Evolutionary conservation across 192 early-diverging fungal genomes (phyloP), one percentile per base, ranked within the genome.

Genomic region (Umbelopsis sp.): DNA sequence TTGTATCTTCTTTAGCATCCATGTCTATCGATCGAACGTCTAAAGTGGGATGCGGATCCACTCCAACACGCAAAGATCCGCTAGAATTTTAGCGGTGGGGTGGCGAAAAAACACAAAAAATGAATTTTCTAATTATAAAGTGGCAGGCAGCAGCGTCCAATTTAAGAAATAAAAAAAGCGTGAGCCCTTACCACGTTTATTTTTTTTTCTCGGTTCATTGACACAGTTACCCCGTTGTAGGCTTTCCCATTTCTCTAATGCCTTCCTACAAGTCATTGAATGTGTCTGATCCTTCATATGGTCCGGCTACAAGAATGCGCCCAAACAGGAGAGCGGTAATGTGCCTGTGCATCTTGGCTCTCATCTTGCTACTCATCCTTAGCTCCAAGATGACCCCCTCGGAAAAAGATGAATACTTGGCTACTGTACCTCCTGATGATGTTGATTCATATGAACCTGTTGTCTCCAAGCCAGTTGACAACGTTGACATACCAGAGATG

Each of bases 31-130:
- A 62, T 16, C 41, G 74, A 26, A 38, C 52, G 12, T 56, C 65
- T 22, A 72, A 74, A 22, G 74, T 74, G 6, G 84, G 85, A 41
- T 82, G 82, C 53, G 86, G 86, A 62, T 83, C 80, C 3, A 44
- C 51, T 2, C 80, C 82, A 20, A 78, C 78, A 41, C 78, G 74
- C 47, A 77, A 76, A 20, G 84, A 86, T 54, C 79, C 81, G 1
- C 67, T 85, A 36, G 86, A 84, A 50, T 87, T 87, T 73, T 87
- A 41, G 5, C 7, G 8, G 3, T 38, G 3, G 38, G 72, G 65
- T 12, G 53, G 31, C 26, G 17, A 34, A 62, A 59, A 62, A 14
- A 62, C 24, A 62, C 56, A 32, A 26, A 32, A 5, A 20, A 3
- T 22, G 12, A 53, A n/a, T n/a, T n/a, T 29, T 29, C 26, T 34